These are phyloP conservation scores for Lentinula boryana DNA, from an alignment of 768 basidiomycete species.

Conservation along the genomic window DNA sequence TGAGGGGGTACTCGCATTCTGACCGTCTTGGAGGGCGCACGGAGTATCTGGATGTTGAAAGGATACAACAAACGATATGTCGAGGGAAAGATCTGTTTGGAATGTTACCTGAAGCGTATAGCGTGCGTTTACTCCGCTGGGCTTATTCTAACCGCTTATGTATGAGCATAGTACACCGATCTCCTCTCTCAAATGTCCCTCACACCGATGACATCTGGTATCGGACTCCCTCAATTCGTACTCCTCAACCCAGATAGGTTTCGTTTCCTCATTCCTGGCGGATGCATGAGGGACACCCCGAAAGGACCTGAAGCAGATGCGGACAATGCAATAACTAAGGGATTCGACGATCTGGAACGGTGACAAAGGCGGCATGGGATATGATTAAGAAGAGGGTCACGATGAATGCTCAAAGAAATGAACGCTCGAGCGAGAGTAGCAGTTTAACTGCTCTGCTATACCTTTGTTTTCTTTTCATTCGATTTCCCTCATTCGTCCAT, in stretches of 20 bases:
- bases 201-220: constrained; percentile 46
- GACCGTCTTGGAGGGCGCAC: constrained; percentile 49
- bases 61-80: constrained; percentile 56
- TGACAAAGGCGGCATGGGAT: background rate
- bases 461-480: no score
- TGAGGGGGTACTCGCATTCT: constrained; percentile 56
- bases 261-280: constrained; percentile 50
- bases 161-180: constrained; percentile 37
- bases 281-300: constrained; percentile 33
- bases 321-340: background rate
- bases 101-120: constrained; percentile 61
- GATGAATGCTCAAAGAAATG: background rate
- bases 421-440: no score
- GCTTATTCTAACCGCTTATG: background rate
- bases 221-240: constrained; percentile 46
- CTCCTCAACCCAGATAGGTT: constrained; percentile 44
- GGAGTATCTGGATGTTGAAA: constrained; percentile 38
- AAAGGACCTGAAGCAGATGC: background rate
- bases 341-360: constrained; percentile 5
- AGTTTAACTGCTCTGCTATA: no score
- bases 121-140: constrained; percentile 25
- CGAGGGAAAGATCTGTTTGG: constrained; percentile 56
- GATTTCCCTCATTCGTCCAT: no score
- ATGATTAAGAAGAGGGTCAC: background rate
- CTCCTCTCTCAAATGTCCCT: constrained; percentile 46